Evolutionary conservation across 116 monocot genomes (phyloP).

Genomic region (Papilionanthe hybrid): DNA sequence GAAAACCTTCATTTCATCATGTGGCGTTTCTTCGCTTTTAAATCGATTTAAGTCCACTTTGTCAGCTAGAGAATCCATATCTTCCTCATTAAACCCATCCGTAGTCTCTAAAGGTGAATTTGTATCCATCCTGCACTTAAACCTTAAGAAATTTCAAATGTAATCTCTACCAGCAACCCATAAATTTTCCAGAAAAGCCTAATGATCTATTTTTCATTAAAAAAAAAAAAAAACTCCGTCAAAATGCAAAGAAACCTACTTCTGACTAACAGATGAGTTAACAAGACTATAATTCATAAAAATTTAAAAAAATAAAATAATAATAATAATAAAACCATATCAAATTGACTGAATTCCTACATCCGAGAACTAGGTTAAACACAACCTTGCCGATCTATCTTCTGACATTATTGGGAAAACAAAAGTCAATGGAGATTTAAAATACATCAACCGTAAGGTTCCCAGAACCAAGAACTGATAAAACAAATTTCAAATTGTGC

Average conservation of each 20-base stretch:
- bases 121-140: conserved; percentile 16
- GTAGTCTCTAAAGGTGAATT: conserved; percentile 15
- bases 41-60: conserved; percentile 9
- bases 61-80: conserved; percentile 4
- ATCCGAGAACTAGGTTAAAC: background rate
- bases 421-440: background rate
- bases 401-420: background rate
- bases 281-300: background rate
- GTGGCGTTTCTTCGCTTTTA: conserved; percentile 11
- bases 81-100: conserved; percentile 15
- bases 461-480: background rate
- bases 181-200: background rate
- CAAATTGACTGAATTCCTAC: background rate
- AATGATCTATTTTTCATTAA: background rate
- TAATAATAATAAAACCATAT: no score
- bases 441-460: background rate
- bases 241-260: background rate
- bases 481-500: background rate
- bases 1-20: conserved; percentile 9
- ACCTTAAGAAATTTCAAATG: background rate
- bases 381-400: background rate
- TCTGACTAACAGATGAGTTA: background rate
- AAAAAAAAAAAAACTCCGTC: background rate
- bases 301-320: background rate
- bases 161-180: background rate